Base-by-base conservation (phyloP, 495 filamentous ascomycete species). In the Aspergillus asperescens region DNA sequence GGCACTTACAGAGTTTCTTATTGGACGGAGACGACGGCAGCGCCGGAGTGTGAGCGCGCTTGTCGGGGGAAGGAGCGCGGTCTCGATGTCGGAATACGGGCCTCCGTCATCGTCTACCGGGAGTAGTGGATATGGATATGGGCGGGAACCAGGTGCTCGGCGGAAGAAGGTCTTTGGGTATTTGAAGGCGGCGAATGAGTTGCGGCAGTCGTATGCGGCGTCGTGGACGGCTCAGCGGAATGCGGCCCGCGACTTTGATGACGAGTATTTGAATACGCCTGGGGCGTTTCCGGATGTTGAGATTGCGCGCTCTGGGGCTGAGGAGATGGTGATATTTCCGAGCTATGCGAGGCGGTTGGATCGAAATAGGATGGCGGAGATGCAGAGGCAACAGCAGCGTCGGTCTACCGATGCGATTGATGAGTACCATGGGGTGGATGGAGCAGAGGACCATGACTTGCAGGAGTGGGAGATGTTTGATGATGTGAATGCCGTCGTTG, bases 271-370 rank as follows among this genome's bases (percentile, higher is more conserved):
- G 7, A 76, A 79, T 23, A 85, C 86, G n/a, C 85, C 87, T 0
- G 87, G 84, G 1, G 77, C 85, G 4, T 96, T 90, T 59, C 88
- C 89, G 1, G 84, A 94, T 57, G 85, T 89, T 15, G 80, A 85
- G 10, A 85, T 96, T 45, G 81, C 86, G 18, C 77, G 82, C 7
- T 85, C 81, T 32, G 90, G 87, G 18, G 81, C 87, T 56, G 92
- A 96, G 69, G 88, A 96, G 72, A 87, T 99, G 82, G 78, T 97
- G 9, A 60, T 97, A 12, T 99, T 96, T 62, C 93, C 93, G 7
- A 92, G 88, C 60, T 94, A 97, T 71, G 87, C 88, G 37, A 75
- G 88, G 65, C 77, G 76, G 60, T 78, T 94, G 66, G 43, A 57
- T 15, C 53, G 65, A 37, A 59, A 62, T 34, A 56, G 66, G 48